phyloP scores from a whole-genome alignment of 768 basidiomycete species.

The Leccinum rimulosum region DNA sequence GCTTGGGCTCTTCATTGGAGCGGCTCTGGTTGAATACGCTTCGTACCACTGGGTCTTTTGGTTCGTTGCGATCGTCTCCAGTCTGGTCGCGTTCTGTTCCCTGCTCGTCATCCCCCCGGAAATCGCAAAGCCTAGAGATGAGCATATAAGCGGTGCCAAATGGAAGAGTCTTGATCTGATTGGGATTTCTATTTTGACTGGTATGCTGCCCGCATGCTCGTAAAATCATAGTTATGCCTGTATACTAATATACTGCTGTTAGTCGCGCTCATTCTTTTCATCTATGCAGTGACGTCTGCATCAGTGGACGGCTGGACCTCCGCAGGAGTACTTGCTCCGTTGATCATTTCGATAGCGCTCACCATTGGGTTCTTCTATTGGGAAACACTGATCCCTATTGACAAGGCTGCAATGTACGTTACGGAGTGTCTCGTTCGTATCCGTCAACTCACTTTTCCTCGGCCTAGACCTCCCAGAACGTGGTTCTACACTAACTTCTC shows the following conservation, averaged over 20 bases:
- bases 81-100: constrained; percentile 31
- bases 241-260: background rate
- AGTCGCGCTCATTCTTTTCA: constrained; percentile 40
- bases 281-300: constrained; percentile 44
- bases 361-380: constrained; percentile 47
- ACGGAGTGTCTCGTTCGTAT: background rate
- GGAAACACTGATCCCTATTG: constrained; percentile 41
- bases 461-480: constrained; percentile 37
- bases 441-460: background rate
- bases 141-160: constrained; percentile 9
- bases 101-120: constrained; percentile 35
- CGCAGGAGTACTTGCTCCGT: constrained; percentile 44
- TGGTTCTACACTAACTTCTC: constrained; percentile 44
- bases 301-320: constrained; percentile 49
- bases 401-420: constrained; percentile 43
- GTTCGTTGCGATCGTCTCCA: constrained; percentile 40
- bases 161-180: constrained; percentile 37
- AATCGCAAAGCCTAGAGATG: constrained; percentile 1
- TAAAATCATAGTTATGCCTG: background rate
- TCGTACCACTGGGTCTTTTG: constrained; percentile 55
- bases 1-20: constrained; percentile 42
- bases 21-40: constrained; percentile 37
- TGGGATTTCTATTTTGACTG: constrained; percentile 39
- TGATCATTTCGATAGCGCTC: constrained; percentile 44
- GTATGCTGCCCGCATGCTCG: constrained; percentile 16